phyloP scores from a whole-genome alignment of 371 early-diverging fungal species.

The Globomyces sp. region DNA sequence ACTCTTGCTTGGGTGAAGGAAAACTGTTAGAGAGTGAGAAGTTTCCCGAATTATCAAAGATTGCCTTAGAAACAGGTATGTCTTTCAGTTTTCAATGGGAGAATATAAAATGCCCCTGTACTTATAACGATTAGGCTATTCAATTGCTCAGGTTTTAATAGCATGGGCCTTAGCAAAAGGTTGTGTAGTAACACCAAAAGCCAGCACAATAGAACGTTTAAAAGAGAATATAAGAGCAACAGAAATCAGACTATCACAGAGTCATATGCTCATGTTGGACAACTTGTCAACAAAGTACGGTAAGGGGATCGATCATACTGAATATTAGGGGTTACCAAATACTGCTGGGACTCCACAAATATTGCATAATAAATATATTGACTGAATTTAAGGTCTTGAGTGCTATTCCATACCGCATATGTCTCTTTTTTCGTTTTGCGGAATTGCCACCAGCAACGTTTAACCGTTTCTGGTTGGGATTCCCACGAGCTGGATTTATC shows the following conservation, averaged over 20 bases:
- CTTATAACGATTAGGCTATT: conserved; percentile 23
- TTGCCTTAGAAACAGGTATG: conserved; percentile 32
- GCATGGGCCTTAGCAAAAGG: conserved; percentile 75
- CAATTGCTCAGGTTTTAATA: conserved; percentile 69
- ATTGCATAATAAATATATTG: conserved; percentile 5
- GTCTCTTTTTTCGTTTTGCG: too few relatives aligned
- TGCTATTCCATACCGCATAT: too few relatives aligned
- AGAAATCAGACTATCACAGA: conserved; percentile 1
- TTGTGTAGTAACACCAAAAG: conserved; percentile 66
- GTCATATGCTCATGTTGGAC: conserved; percentile 4
- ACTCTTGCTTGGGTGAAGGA: conserved; percentile 90
- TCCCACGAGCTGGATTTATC: too few relatives aligned
- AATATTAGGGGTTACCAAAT: not conserved
- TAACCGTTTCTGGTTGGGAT: too few relatives aligned
- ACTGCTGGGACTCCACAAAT: conserved; percentile 11
- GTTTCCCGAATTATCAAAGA: conserved; percentile 26
- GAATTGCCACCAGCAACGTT: too few relatives aligned
- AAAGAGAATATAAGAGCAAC: conserved; percentile 54
- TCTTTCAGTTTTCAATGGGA: too few relatives aligned
- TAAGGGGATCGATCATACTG: too few relatives aligned
- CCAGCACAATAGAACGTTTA: conserved; percentile 51
- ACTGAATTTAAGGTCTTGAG: too few relatives aligned
- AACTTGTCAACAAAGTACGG: not conserved
- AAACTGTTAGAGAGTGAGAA: conserved; percentile 45
- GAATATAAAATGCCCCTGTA: too few relatives aligned